phyloP scores from a whole-genome alignment of 2,329 filamentous ascomycete species.

The Venturia nashicola region DNA sequence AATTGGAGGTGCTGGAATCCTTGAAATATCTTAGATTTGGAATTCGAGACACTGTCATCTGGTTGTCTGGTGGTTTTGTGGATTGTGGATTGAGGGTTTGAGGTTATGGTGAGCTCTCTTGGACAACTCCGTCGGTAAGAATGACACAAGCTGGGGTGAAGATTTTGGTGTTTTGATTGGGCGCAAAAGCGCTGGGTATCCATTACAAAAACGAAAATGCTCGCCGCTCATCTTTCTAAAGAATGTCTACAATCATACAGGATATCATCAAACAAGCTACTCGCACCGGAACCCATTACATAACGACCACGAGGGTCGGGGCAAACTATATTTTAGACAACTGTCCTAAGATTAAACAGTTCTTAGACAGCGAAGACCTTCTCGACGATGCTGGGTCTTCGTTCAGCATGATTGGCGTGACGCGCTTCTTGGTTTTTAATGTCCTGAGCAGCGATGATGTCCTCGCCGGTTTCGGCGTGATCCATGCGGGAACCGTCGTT shows the following conservation, averaged over 20 bases:
- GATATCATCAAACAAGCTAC: not conserved
- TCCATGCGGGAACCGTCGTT: conserved; percentile 23
- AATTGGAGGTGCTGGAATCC: too few relatives aligned
- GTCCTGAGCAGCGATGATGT: conserved; percentile 30
- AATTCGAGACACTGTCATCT: too few relatives aligned
- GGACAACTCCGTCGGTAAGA: too few relatives aligned
- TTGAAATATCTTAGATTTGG: too few relatives aligned
- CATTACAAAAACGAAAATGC: too few relatives aligned
- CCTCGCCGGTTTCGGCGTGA: conserved; percentile 42
- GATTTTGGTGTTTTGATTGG: too few relatives aligned
- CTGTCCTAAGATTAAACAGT: not conserved
- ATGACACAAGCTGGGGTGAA: too few relatives aligned
- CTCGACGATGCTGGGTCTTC: conserved; percentile 14
- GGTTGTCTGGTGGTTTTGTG: too few relatives aligned
- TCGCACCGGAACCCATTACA: not conserved
- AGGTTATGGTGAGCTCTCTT: too few relatives aligned
- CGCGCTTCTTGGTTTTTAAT: conserved; percentile 17
- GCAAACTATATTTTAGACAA: not conserved
- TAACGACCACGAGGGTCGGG: not conserved
- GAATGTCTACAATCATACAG: not conserved
- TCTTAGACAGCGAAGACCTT: conserved; percentile 15
- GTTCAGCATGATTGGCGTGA: conserved; percentile 13
- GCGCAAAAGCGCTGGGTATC: too few relatives aligned
- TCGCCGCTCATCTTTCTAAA: not conserved
- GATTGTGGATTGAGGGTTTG: too few relatives aligned